These are phyloP conservation scores for Mortierella antarctica DNA, from an alignment of 192 early-diverging fungal genomes.

Conservation along the genomic window DNA sequence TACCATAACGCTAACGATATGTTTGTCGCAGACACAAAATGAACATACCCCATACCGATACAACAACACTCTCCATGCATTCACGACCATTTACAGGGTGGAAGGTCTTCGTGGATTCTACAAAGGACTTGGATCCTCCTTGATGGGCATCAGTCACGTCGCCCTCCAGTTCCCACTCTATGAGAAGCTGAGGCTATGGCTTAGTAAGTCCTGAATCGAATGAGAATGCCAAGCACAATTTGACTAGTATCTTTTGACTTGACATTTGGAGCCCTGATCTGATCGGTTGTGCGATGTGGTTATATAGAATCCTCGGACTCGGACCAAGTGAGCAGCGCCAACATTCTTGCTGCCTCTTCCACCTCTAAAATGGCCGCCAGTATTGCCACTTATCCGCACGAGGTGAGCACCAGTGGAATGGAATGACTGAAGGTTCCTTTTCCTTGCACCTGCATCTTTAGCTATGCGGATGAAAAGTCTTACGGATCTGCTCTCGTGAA, in stretches of 20 bases:
- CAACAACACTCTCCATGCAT: conserved; percentile 83
- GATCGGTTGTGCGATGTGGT: not conserved
- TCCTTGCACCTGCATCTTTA: too few relatives aligned
- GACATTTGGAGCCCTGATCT: not conserved
- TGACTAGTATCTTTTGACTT: not conserved
- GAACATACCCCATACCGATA: conserved; percentile 82
- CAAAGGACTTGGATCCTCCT: conserved; percentile 90
- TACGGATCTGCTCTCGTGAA: not conserved
- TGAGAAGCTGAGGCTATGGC: conserved; percentile 83
- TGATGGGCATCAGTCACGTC: conserved; percentile 93
- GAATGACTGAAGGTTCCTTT: not conserved
- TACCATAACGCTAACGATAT: not conserved
- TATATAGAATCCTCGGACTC: conserved; percentile 37
- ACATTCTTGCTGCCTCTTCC: conserved; percentile 84
- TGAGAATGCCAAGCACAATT: not conserved
- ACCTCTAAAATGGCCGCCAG: conserved; percentile 91
- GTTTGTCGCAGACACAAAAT: conserved; percentile 74
- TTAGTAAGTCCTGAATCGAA: conserved; percentile 52
- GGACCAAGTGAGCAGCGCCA: conserved; percentile 52
- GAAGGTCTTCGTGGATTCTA: conserved; percentile 91
- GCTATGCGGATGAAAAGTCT: not conserved
- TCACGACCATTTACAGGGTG: conserved; percentile 74
- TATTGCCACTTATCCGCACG: conserved; percentile 94
- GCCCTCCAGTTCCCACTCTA: conserved; percentile 97
- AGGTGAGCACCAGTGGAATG: conserved; percentile 59